Evolutionary conservation across 2,329 filamentous ascomycete genomes (phyloP).

Genomic region (Ambrosiella cleistominuta): DNA sequence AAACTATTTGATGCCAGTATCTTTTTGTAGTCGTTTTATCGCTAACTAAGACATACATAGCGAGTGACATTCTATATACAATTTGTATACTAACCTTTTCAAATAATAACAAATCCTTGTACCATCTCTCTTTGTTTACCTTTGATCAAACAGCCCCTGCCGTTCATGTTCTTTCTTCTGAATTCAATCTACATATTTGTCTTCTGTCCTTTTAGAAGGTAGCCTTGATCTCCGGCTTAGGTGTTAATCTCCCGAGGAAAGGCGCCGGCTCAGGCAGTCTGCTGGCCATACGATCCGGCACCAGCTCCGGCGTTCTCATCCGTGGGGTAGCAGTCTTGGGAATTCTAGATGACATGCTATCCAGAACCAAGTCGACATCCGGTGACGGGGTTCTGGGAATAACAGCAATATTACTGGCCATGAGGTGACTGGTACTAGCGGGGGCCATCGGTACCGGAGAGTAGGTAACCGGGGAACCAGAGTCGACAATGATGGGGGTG

Average conservation of each 20-base stretch:
- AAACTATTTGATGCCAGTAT: neutral
- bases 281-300: slow-evolving; percentile 46
- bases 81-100: slow-evolving; percentile 1
- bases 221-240: slow-evolving; percentile 29
- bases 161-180: neutral
- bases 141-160: neutral
- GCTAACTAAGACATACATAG: neutral
- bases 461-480: slow-evolving; percentile 20
- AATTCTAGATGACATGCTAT: slow-evolving; percentile 11
- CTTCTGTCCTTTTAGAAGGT: neutral
- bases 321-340: slow-evolving; percentile 28
- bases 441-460: neutral
- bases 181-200: neutral
- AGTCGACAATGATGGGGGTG: slow-evolving; percentile 26
- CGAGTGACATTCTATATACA: neutral
- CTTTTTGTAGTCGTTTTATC: neutral
- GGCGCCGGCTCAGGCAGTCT: slow-evolving; percentile 33
- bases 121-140: neutral
- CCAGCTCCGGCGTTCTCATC: slow-evolving; percentile 39
- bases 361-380: slow-evolving; percentile 19
- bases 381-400: slow-evolving; percentile 27
- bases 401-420: slow-evolving; percentile 15
- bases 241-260: slow-evolving; percentile 26
- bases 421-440: neutral
- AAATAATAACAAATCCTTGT: slow-evolving; percentile 1